These are phyloP conservation scores for Dalbergia oliveri DNA, from an alignment of 306 rosid genomes.

Conservation along the genomic window DNA sequence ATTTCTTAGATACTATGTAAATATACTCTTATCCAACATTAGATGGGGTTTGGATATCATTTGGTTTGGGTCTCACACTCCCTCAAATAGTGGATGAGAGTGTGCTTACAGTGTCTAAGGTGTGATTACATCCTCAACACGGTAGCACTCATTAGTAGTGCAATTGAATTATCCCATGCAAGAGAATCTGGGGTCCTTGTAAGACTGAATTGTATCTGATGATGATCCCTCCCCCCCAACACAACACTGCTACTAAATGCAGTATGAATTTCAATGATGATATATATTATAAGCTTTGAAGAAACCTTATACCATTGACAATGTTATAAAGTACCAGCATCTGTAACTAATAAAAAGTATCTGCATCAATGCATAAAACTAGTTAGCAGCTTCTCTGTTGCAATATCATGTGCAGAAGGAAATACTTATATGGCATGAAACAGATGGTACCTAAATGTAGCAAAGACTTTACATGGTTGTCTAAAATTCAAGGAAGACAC, in stretches of 20 bases:
- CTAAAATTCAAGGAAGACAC: conserved; percentile 70
- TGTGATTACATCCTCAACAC: not conserved
- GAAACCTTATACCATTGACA: conserved; percentile 35
- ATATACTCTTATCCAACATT: too few relatives aligned
- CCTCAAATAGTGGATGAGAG: too few relatives aligned
- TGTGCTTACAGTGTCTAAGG: too few relatives aligned
- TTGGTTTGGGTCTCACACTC: too few relatives aligned
- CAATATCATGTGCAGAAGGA: conserved; percentile 26
- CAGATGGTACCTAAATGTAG: conserved; percentile 45
- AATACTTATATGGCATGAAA: conserved; percentile 24
- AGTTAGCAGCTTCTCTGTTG: conserved; percentile 25
- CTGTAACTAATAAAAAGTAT: not conserved
- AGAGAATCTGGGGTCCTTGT: conserved; percentile 22
- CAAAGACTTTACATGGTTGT: conserved; percentile 33
- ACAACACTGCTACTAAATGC: not conserved
- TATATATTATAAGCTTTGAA: conserved; percentile 45
- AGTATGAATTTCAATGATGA: conserved; percentile 2
- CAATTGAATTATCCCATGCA: not conserved
- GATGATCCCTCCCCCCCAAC: not conserved
- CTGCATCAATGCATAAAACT: conserved; percentile 8
- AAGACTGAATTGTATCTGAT: not conserved
- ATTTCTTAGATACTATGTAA: too few relatives aligned
- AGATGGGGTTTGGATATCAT: too few relatives aligned
- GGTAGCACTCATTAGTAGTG: not conserved
- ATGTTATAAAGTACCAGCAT: conserved; percentile 7